Evolutionary conservation across 2,329 filamentous ascomycete species (phyloP).

Genomic region (Xylaria sp.): DNA sequence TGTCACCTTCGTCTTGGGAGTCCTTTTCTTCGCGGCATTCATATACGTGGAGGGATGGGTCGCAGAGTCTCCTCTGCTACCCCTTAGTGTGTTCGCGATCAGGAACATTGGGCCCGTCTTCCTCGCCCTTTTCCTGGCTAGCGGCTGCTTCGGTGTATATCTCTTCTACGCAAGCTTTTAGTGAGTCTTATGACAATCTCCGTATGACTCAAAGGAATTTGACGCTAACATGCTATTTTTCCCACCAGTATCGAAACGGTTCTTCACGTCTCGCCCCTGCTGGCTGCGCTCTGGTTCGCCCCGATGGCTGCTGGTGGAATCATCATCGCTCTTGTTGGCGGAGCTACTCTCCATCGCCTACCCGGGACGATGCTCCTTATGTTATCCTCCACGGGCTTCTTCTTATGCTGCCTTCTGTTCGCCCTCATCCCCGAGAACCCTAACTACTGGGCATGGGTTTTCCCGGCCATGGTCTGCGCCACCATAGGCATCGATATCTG

Average conservation of each 20-base stretch:
- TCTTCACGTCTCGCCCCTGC: constrained; percentile 59
- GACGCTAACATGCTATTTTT: neutral
- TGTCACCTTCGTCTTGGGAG: constrained; percentile 62
- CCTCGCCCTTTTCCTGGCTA: constrained; percentile 62
- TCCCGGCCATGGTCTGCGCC: constrained; percentile 66
- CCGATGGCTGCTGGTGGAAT: constrained; percentile 69
- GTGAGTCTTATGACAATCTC: constrained; percentile 9
- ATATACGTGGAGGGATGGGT: constrained; percentile 73
- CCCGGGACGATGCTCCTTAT: constrained; percentile 63
- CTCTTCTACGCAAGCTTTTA: constrained; percentile 63
- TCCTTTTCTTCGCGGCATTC: constrained; percentile 57
- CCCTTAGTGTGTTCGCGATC: constrained; percentile 66
- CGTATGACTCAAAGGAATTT: neutral
- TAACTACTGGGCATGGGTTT: constrained; percentile 72
- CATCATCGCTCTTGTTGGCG: constrained; percentile 61
- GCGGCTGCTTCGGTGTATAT: constrained; percentile 68
- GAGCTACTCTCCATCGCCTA: constrained; percentile 64
- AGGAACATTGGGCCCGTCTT: constrained; percentile 66
- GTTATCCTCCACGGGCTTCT: constrained; percentile 60
- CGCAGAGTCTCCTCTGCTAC: constrained; percentile 66
- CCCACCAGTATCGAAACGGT: constrained; percentile 58
- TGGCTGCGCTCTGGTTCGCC: constrained; percentile 66
- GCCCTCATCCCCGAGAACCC: constrained; percentile 59
- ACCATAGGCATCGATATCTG: constrained; percentile 74
- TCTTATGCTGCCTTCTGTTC: constrained; percentile 61